Base-by-base conservation (phyloP, 73 alveolate species). In the Paramecium sonneborni region DNA sequence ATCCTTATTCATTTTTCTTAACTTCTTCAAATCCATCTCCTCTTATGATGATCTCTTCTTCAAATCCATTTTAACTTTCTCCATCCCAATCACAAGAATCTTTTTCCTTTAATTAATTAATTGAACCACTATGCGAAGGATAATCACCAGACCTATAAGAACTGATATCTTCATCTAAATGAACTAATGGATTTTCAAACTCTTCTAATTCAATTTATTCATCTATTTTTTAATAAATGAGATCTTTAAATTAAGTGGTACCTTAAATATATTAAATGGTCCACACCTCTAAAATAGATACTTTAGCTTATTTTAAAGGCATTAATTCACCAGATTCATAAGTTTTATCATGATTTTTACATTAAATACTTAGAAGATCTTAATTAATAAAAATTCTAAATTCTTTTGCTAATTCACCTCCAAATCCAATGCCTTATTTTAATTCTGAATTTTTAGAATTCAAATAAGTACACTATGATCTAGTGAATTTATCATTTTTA, bases 101-200 rank as follows among this genome's bases (percentile, higher is more conserved):
- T 24, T 39, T 12, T 46, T 39, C 21, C 11, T 39, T 34, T 0
- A 74, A 37, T 37, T 37, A 74, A 23, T 74, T 10, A 0, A 43
- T 21, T 1, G 69, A 43, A 2, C 24, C 37, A 39, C 24, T 46
- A 79, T 41, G 52, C 32, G 86, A 79, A 41, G 23, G 74, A 79
- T 79, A 48, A 39, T 43, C 90, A 24, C 90, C 90, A 41, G 90
- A 79, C 24, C 34, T 21, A 43, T 79, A 79, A 5, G 90, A 79
- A 79, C 90, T 79, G 1, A 79, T 79, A 79, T 79, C 90, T 26
- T 79, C 90, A 79, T 79, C 90, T 23, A 79, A 44, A 43, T 79
- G 69, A 24, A 79, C 41, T 2, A 38, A 46, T 79, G 90, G 76
- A 20, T 79, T 18, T 12, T 79, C 44, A n/a, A 46, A 39, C 12